Conservation (phyloP, 202 grass and related monocot species). For the Eragrostis tef region DNA sequence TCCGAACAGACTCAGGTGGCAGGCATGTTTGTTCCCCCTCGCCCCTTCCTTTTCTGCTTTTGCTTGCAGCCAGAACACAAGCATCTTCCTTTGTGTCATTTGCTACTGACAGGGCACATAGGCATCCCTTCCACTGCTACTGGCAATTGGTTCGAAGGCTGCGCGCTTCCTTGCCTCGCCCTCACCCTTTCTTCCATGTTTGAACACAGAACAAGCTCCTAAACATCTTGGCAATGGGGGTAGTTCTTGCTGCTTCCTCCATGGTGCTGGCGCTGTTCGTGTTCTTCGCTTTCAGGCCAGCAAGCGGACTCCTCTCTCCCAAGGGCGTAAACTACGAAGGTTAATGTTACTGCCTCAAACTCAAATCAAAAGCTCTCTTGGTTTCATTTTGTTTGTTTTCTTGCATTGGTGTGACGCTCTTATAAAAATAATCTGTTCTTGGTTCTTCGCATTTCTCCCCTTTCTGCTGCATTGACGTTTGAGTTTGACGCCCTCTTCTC, state of each 20-base stretch:
- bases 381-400: conserved; percentile 9
- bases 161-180: conserved; percentile 66
- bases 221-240: conserved; percentile 64
- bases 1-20: conserved; percentile 66
- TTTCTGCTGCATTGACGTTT: conserved; percentile 35
- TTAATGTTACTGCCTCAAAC: conserved; percentile 38
- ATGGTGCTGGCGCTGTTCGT: conserved; percentile 48
- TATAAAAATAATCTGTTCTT: conserved; percentile 36
- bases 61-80: conserved; percentile 59
- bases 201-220: conserved; percentile 50
- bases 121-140: conserved; percentile 40
- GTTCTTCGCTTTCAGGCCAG: conserved; percentile 44
- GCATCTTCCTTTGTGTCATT: conserved; percentile 98
- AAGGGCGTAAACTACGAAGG: conserved; percentile 93
- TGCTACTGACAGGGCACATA: conserved; percentile 64
- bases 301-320: conserved; percentile 71
- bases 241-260: conserved; percentile 46
- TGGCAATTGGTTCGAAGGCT: conserved; percentile 51
- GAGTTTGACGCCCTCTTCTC: conserved; percentile 25
- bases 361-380: conserved; percentile 35
- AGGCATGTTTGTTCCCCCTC: conserved; percentile 89
- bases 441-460: background rate
- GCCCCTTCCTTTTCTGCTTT: conserved; percentile 50
- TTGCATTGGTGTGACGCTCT: conserved; percentile 39
- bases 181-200: conserved; percentile 60